Conservation (phyloP, 805 yeast species). For the Pichia phayaonensis region DNA sequence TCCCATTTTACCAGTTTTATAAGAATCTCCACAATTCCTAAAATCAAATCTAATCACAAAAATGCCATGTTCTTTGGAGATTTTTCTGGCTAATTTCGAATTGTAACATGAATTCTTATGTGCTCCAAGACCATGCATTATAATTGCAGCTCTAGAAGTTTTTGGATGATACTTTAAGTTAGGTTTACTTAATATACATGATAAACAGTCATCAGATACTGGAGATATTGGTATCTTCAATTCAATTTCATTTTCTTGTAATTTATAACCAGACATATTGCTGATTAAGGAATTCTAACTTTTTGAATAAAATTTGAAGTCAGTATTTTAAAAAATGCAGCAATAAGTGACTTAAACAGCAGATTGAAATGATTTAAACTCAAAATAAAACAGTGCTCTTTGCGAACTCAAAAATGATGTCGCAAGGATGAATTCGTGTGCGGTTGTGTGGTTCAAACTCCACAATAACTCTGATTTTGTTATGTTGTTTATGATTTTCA, state of each 20-base stretch:
- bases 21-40: constrained; percentile 75
- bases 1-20: constrained; percentile 42
- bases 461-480: too few species aligned
- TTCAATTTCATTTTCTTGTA: constrained; percentile 12
- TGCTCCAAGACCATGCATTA: constrained; percentile 83
- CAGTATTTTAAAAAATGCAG: too few species aligned
- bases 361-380: too few species aligned
- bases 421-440: too few species aligned
- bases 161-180: constrained; percentile 8
- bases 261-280: constrained; percentile 8
- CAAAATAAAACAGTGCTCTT: too few species aligned
- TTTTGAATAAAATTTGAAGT: too few species aligned
- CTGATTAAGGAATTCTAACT: not conserved
- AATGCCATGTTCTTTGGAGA: constrained; percentile 54
- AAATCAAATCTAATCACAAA: constrained; percentile 75
- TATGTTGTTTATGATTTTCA: too few species aligned
- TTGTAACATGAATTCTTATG: constrained; percentile 78
- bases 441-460: not conserved
- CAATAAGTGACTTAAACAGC: too few species aligned
- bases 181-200: constrained; percentile 19
- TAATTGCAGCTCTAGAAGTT: constrained; percentile 35
- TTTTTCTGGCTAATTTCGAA: constrained; percentile 46
- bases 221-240: constrained; percentile 9
- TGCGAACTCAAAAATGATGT: too few species aligned
- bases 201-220: constrained; percentile 8